Evolutionary conservation across 2,329 filamentous ascomycete genomes (phyloP).

Genomic region (Penicillium occitanis): DNA sequence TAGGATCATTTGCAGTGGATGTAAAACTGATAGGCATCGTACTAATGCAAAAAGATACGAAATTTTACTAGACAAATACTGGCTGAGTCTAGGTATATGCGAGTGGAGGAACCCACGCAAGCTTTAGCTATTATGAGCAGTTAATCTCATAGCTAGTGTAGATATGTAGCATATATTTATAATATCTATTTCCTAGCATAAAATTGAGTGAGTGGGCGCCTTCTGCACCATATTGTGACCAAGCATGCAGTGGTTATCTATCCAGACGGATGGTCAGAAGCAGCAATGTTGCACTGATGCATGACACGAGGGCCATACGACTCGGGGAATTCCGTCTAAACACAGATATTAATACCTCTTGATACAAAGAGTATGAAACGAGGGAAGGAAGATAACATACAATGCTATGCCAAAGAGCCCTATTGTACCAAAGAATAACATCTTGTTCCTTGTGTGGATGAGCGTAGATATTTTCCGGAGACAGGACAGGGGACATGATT

Average conservation of each 20-base stretch:
- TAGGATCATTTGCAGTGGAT: not conserved
- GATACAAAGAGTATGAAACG: not conserved
- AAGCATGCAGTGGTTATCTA: not conserved
- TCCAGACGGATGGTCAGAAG: constrained; percentile 25
- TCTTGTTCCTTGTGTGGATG: constrained; percentile 40
- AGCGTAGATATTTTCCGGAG: constrained; percentile 38
- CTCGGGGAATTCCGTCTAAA: constrained; percentile 36
- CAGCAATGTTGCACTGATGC: constrained; percentile 41
- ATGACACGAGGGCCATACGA: constrained; percentile 41
- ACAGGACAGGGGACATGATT: constrained; percentile 38
- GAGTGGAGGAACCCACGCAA: not conserved
- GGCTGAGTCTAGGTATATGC: not conserved
- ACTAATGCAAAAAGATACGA: not conserved
- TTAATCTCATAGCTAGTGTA: not conserved
- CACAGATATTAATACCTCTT: not conserved
- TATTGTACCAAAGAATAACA: constrained; percentile 43
- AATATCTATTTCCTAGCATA: not conserved
- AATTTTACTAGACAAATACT: not conserved
- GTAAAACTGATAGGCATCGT: not conserved
- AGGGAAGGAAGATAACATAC: constrained; percentile 26
- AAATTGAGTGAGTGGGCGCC: not conserved
- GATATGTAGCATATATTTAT: not conserved
- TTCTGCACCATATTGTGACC: not conserved
- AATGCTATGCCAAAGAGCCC: constrained; percentile 43
- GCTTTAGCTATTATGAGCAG: not conserved